Conservation (phyloP, 805 yeast genomes). For the Candida golubevii region DNA sequence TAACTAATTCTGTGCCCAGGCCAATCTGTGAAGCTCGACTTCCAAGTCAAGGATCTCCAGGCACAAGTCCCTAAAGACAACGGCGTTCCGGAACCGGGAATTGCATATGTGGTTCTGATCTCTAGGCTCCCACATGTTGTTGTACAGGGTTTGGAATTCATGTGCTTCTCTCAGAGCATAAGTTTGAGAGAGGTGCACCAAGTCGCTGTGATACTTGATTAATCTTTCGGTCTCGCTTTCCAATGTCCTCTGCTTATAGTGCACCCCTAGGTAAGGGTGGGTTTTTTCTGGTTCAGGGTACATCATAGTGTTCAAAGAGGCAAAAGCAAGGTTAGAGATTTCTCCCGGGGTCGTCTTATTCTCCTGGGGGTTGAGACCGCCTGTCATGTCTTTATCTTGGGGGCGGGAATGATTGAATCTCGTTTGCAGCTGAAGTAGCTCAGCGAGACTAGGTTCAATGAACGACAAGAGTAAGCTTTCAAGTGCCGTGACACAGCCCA, state of each 20-base stretch:
- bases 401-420: too few species aligned
- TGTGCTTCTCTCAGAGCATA: neutral
- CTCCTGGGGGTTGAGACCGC: too few species aligned
- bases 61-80: neutral
- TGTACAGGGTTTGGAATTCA: neutral
- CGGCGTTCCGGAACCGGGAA: neutral
- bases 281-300: neutral
- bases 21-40: neutral
- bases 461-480: too few species aligned
- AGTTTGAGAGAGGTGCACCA: neutral
- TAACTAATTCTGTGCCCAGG: neutral
- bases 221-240: neutral
- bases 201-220: neutral
- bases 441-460: too few species aligned
- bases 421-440: too few species aligned
- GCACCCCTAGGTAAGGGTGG: neutral
- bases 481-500: too few species aligned
- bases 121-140: neutral
- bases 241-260: neutral
- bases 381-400: too few species aligned
- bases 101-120: neutral
- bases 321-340: too few species aligned
- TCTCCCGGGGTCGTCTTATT: too few species aligned
- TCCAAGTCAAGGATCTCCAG: constrained; percentile 1
- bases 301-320: too few species aligned